Evolutionary conservation across 495 filamentous ascomycete genomes (phyloP), one percentile per base, ranked within the genome.

Genomic region (Penicillium malachiteum): DNA sequence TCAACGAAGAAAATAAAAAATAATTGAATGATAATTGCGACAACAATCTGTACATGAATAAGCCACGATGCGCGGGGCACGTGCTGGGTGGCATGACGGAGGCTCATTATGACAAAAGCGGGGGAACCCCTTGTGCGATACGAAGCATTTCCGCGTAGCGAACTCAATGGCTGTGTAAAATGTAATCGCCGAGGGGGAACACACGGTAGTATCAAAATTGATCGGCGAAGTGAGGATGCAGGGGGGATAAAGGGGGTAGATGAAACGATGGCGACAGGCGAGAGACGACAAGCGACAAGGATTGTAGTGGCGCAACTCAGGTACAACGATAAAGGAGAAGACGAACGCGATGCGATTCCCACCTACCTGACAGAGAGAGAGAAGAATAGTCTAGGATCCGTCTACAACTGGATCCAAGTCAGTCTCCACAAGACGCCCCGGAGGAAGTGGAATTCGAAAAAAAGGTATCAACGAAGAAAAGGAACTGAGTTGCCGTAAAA

Each of bases 21-120:
- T 17, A 43, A 32, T 16, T 31, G 21, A 26, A 26, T 26, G 21
- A 11, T 7, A 32, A 50, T 50, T 11, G 35, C 48, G 35, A 41
- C 37, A 33, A 18, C 14, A 32, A 49, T n/a, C 5, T 17, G 43
- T 46, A 30, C 46, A 53, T 32, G 30, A 39, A 44, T 26, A 56
- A 8, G 17, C 40, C 31, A 51, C 8, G 26, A 56, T 39, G 43
- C 54, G 54, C 30, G 54, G 38, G 44, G 54, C 39, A 65, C 41
- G 53, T 56, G 34, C 52, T 17, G 51, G 31, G 50, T 64, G 61
- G 61, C 58, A 67, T 67, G 61, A 64, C 52, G 21, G 61, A 57
- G 64, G 40, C 48, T 54, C 61, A 52, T 57, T 30, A 33, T 40
- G 48, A 44, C 17, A 52, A 37, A 61, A 59, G 58, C 50, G 64